phyloP scores from a whole-genome alignment of 306 rosid species.

The Ormosia semicastrata region DNA sequence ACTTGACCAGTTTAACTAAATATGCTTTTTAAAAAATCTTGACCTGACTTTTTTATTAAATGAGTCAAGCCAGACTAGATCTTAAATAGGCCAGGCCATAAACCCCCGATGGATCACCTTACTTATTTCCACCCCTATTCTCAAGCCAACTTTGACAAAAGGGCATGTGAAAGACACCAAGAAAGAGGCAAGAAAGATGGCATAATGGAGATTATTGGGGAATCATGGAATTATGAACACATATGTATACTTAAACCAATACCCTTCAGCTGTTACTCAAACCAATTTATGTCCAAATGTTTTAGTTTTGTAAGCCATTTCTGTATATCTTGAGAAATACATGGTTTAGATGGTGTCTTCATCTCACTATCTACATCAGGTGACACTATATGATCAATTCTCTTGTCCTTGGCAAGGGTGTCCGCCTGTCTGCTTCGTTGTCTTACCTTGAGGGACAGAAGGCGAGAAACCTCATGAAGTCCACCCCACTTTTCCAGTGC shows the following conservation, averaged over 20 bases:
- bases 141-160: too few species aligned
- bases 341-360: constrained; percentile 44
- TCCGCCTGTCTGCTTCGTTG: constrained; percentile 57
- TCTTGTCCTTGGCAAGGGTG: constrained; percentile 40
- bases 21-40: too few species aligned
- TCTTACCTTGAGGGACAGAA: constrained; percentile 65
- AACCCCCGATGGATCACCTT: too few species aligned
- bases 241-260: neutral
- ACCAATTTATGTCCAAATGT: constrained; percentile 71
- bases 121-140: too few species aligned
- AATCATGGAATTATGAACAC: neutral
- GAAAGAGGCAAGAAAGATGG: too few species aligned
- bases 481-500: constrained; percentile 93
- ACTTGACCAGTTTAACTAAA: too few species aligned
- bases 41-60: too few species aligned
- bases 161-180: neutral
- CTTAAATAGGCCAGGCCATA: too few species aligned
- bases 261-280: constrained; percentile 35
- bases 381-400: constrained; percentile 30
- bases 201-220: neutral
- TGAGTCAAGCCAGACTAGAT: too few species aligned
- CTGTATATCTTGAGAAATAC: constrained; percentile 60
- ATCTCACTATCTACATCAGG: constrained; percentile 37
- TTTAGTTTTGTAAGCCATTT: constrained; percentile 66
- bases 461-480: constrained; percentile 77